phyloP scores from a whole-genome alignment of 2,329 filamentous ascomycete species.

The Fusarium pseudoanthophilum region DNA sequence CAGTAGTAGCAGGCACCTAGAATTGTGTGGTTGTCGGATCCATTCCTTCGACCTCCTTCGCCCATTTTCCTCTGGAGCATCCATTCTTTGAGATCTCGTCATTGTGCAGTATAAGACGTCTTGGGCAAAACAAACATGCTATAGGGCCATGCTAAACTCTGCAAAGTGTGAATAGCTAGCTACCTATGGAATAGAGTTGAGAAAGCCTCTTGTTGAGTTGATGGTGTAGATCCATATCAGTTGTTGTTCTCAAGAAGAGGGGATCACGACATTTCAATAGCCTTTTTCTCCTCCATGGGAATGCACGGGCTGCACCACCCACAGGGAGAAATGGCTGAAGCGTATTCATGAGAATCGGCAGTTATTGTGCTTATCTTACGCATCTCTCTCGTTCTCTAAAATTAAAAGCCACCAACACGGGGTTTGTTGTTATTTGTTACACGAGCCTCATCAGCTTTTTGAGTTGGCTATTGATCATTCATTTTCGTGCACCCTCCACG shows the following conservation, averaged over 20 bases:
- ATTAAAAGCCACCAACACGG: conserved; percentile 4
- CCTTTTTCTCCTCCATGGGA: background rate
- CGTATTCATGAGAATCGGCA: conserved; percentile 5
- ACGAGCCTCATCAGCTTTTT: background rate
- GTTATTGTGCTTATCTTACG: conserved; percentile 4
- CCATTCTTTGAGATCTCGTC: conserved; percentile 29
- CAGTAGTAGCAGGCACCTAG: conserved; percentile 3
- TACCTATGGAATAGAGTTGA: background rate
- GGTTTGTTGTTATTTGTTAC: background rate
- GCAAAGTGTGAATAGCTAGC: background rate
- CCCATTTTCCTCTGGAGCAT: conserved; percentile 4
- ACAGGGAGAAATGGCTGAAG: conserved; percentile 4
- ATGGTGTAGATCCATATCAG: conserved; percentile 20
- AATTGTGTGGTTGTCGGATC: conserved; percentile 3
- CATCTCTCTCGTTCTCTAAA: background rate
- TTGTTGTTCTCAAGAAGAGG: background rate
- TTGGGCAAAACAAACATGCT: background rate
- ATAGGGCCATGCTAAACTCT: background rate
- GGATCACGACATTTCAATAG: conserved; percentile 5
- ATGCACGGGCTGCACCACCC: conserved; percentile 7
- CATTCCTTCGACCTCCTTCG: conserved; percentile 25
- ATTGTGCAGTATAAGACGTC: conserved; percentile 28
- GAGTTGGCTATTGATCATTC: background rate
- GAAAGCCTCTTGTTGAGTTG: background rate
- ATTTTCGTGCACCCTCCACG: background rate